These are phyloP conservation scores for Scheffersomyces spartinae DNA, from an alignment of 805 yeast species.

Conservation along the genomic window DNA sequence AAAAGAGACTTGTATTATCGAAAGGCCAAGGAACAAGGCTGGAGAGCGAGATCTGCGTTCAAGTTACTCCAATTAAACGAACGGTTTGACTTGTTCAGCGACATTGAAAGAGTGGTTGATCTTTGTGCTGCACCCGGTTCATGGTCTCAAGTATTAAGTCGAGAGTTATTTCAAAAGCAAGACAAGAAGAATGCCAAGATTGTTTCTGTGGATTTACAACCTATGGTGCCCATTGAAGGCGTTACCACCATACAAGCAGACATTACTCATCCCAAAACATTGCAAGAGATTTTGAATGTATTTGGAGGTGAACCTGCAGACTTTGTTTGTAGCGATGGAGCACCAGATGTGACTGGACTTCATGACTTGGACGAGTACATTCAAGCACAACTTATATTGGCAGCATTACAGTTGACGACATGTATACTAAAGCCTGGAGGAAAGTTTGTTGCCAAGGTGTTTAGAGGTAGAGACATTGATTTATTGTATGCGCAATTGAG, in stretches of 20 bases:
- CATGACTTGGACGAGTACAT: constrained; percentile 96
- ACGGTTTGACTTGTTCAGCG: constrained; percentile 71
- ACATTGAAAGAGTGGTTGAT: constrained; percentile 79
- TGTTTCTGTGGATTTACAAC: constrained; percentile 92
- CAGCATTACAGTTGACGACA: constrained; percentile 87
- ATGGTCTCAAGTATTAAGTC: constrained; percentile 90
- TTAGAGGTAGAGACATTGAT: constrained; percentile 93
- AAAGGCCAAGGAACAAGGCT: constrained; percentile 95
- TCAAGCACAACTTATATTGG: constrained; percentile 85
- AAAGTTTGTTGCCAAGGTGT: constrained; percentile 88
- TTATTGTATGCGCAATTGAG: constrained; percentile 88
- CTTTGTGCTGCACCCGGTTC: constrained; percentile 98
- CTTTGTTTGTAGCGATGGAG: constrained; percentile 94
- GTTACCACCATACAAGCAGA: constrained; percentile 92
- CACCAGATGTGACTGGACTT: constrained; percentile 96
- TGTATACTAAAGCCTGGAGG: constrained; percentile 86
- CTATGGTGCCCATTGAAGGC: constrained; percentile 92
- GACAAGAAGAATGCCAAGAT: constrained; percentile 45
- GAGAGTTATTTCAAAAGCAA: constrained; percentile 43
- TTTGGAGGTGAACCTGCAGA: constrained; percentile 93
- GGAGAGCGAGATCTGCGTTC: constrained; percentile 95
- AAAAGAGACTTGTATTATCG: constrained; percentile 86
- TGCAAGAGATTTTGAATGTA: constrained; percentile 58
- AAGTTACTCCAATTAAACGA: constrained; percentile 85
- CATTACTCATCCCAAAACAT: constrained; percentile 90